These are phyloP conservation scores for Geotrichum fermentans DNA, from an alignment of 1,139 yeast species.

Conservation along the genomic window DNA sequence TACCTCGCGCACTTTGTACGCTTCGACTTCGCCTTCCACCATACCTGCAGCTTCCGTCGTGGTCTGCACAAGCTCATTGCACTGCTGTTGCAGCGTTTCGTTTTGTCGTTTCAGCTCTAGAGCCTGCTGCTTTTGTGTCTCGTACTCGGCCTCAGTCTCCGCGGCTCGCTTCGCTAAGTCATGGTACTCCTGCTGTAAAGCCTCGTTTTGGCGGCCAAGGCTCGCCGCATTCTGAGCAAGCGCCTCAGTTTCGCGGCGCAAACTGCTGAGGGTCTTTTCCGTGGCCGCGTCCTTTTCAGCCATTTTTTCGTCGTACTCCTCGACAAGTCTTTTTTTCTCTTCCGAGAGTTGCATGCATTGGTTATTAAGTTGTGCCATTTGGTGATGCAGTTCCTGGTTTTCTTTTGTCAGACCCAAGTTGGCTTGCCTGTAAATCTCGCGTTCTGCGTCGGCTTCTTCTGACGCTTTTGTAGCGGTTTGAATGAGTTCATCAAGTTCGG, in stretches of 20 bases:
- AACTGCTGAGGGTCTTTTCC: too few relatives aligned
- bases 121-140: background rate
- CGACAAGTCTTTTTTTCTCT: background rate
- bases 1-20: background rate
- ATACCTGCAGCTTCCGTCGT: background rate
- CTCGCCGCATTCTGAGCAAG: too few relatives aligned
- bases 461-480: background rate
- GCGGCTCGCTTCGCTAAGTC: too few relatives aligned
- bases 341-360: background rate
- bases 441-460: background rate
- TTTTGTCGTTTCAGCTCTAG: background rate
- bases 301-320: too few relatives aligned
- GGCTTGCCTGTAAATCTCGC: background rate
- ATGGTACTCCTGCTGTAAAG: too few relatives aligned
- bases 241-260: too few relatives aligned
- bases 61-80: background rate
- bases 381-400: background rate
- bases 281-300: too few relatives aligned
- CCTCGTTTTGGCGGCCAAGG: too few relatives aligned
- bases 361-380: background rate
- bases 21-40: background rate
- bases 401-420: background rate
- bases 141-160: too few relatives aligned
- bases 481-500: background rate
- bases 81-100: background rate